Base-by-base conservation (phyloP, 148 eudicot genomes). In the Nepenthes mirabilis region DNA sequence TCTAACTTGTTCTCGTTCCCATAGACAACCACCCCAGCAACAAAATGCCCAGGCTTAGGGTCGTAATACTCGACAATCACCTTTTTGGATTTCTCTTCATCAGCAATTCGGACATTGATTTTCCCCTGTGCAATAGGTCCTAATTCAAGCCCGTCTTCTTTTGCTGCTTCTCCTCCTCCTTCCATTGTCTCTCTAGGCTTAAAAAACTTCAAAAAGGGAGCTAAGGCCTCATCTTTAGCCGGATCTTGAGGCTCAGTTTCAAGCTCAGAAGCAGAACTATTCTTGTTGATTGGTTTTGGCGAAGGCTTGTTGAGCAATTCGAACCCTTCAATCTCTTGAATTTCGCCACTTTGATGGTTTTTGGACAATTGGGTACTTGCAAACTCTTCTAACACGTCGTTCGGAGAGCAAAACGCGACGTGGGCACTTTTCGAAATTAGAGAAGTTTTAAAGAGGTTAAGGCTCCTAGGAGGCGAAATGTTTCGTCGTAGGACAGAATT, bases 1-100 rank as follows among this genome's bases (percentile, higher is more conserved):
- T 91, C 98, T 52, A 91, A 78, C 83, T 84, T 85, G 66, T 85
- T 85, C 69, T 83, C 94, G 52, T 88, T 91, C 6, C 98, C 98
- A 12, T 81, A 88, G 67, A 91, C 83, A 37, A 91, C 98, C 2
- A 88, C 94, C 11, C 98, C 98, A 14, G 88, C 88, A 47, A 83
- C 96, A 56, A 80, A 85, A 80, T 91, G 90, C 14, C 98, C 98
- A 0, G 88, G 75, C 64, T 88, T 80, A 0, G 98, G 98, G 55
- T 91, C 96, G 69, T 88, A 88, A 77, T 85, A 88, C 75, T 85
- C 98, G 11, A 88, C 81, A 45, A 52, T 56, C 34, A 88, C 72
- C 68, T 70, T 79, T 23, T 23, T 23, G 0, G 23, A 23, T 51
- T 67, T 81, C 61, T 59, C 73, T 45, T 63, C 75, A 35, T 9